Conservation (phyloP, 257 asterid species). For the Nicotiana noctiflora region DNA sequence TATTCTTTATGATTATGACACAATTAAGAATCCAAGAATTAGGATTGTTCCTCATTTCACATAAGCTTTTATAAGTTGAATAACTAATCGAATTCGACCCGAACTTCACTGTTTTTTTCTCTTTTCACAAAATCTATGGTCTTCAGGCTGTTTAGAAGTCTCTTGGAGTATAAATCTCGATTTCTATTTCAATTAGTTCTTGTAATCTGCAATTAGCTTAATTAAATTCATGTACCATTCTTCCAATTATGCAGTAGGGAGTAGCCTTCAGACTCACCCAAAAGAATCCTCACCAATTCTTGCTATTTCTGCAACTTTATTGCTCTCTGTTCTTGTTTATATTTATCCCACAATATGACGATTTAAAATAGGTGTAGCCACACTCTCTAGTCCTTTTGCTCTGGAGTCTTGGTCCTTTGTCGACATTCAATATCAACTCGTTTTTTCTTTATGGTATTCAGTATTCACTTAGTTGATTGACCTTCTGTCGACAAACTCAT, state of each 20-base stretch:
- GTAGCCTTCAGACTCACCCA: background rate
- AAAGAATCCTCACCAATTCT: background rate
- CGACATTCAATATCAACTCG: background rate
- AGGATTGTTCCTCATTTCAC: background rate
- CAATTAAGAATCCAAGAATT: background rate
- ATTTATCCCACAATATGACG: background rate
- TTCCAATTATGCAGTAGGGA: background rate
- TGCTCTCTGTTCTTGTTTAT: background rate
- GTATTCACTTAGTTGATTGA: background rate
- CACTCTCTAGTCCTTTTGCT: background rate
- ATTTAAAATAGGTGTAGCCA: background rate
- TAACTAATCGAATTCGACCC: background rate
- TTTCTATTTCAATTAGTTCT: background rate
- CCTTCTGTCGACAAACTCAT: background rate
- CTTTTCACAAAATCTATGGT: background rate
- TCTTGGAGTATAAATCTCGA: background rate
- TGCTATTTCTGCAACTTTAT: background rate
- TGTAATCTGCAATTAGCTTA: background rate
- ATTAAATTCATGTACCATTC: background rate
- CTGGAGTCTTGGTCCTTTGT: background rate
- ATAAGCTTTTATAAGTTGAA: background rate
- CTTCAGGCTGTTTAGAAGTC: background rate
- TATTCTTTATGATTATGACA: background rate
- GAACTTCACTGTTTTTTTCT: background rate
- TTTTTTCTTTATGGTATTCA: background rate